Percentiles rank a stretch among this genome's conserved stretches.
Conservation (phyloP, 352 stramenopile genomes). For the Phytophthora citrophthora region DNA sequence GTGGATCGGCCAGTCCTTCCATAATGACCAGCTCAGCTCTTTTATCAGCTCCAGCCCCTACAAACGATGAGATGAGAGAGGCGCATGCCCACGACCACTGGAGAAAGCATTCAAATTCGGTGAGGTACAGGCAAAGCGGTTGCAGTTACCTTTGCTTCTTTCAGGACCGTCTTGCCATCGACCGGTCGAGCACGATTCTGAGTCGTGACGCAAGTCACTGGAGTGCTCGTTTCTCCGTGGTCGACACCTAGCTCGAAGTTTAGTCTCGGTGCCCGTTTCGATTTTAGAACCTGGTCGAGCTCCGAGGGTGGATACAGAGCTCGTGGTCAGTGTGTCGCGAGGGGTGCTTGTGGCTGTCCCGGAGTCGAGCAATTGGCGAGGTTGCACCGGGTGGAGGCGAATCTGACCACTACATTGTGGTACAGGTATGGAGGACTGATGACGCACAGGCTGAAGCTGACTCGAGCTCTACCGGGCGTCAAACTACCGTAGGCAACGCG, state of each 20-base stretch:
- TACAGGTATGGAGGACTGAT: not conserved
- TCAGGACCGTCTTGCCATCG: constrained; percentile 10
- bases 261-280: constrained; percentile 26
- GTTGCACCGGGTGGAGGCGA: constrained; percentile 2
- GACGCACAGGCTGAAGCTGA: not conserved
- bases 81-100: constrained; percentile 9
- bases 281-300: constrained; percentile 13
- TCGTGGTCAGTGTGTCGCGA: no score
- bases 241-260: constrained; percentile 22
- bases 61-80: constrained; percentile 16
- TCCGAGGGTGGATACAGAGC: not conserved
- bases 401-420: not conserved
- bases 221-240: constrained; percentile 4
- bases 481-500: not conserved
- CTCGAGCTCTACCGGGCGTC: not conserved
- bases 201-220: constrained; percentile 25
- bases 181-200: constrained; percentile 17
- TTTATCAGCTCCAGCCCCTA: constrained; percentile 13
- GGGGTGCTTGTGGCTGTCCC: no score
- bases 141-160: constrained; percentile 3
- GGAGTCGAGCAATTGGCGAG: not conserved
- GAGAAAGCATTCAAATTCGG: not conserved
- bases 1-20: constrained; percentile 19
- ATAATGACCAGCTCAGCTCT: not conserved
- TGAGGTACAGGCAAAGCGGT: not conserved